These are phyloP conservation scores for Heterobasidion irregulare DNA, from an alignment of 1,284 basidiomycete species.

Conservation along the genomic window DNA sequence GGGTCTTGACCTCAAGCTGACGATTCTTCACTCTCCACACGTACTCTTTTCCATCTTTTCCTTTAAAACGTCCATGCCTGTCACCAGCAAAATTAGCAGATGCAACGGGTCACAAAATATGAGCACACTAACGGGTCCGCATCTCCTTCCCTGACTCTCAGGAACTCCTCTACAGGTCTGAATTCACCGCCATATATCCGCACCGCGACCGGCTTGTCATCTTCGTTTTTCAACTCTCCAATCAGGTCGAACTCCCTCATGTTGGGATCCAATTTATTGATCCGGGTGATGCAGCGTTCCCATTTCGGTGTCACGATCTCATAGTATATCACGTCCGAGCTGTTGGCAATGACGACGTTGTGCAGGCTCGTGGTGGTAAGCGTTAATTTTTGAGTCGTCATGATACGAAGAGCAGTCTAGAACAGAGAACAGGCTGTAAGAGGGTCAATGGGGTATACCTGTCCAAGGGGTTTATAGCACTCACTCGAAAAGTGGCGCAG, in stretches of 20 bases:
- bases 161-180: constrained; percentile 18
- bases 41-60: constrained; percentile 24
- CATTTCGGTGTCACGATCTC: constrained; percentile 33
- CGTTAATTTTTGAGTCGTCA: constrained; percentile 24
- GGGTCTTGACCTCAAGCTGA: constrained; percentile 19
- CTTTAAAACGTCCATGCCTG: constrained; percentile 21
- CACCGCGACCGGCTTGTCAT: constrained; percentile 20
- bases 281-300: constrained; percentile 27
- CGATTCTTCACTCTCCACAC: constrained; percentile 20
- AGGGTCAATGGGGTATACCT: background rate
- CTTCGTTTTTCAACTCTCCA: constrained; percentile 26
- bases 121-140: background rate
- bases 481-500: background rate
- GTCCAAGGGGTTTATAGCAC: background rate
- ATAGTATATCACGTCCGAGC: constrained; percentile 30
- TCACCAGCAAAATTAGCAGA: constrained; percentile 1
- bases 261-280: constrained; percentile 25
- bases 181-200: constrained; percentile 21
- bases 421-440: background rate
- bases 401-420: background rate
- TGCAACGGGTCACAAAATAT: background rate
- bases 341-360: constrained; percentile 30
- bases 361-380: constrained; percentile 30
- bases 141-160: constrained; percentile 15
- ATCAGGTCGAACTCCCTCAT: constrained; percentile 24